Evolutionary conservation across 1,284 basidiomycete genomes (phyloP).

Genomic region (Cryptococcus sp.): DNA sequence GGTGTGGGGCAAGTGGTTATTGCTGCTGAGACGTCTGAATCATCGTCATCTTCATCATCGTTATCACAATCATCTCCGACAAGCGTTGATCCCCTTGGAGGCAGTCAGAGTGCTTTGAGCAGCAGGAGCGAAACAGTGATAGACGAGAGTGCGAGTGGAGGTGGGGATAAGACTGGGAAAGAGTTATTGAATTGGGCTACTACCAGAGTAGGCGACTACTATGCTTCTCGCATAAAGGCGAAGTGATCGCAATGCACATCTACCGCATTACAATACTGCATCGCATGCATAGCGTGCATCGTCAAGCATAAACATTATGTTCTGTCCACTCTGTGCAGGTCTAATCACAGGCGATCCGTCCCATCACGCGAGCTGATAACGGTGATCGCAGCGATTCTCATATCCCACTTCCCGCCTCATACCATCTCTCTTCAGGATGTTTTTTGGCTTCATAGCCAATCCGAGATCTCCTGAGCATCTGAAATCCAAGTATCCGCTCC

Average conservation of each 20-base stretch:
- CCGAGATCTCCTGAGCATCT: too few relatives aligned
- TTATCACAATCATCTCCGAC: background rate
- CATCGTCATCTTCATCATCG: too few relatives aligned
- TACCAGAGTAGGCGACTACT: slow-evolving; percentile 36
- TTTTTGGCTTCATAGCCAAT: too few relatives aligned
- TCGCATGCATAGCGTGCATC: background rate
- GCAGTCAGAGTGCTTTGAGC: background rate
- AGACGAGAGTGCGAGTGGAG: background rate
- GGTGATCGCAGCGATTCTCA: too few relatives aligned
- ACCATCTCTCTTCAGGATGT: too few relatives aligned
- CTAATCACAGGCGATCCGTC: too few relatives aligned
- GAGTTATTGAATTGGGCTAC: slow-evolving; percentile 34
- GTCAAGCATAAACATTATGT: too few relatives aligned
- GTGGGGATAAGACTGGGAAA: slow-evolving; percentile 18
- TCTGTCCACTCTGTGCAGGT: too few relatives aligned
- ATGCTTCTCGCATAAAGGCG: slow-evolving; percentile 20
- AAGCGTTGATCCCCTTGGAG: background rate
- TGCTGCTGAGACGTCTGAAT: slow-evolving; percentile 1
- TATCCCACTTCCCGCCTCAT: too few relatives aligned
- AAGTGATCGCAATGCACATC: background rate
- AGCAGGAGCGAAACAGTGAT: background rate
- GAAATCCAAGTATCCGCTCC: too few relatives aligned
- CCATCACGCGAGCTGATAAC: too few relatives aligned
- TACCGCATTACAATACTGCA: background rate
- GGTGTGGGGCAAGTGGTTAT: slow-evolving; percentile 31